A percentile compares a stretch with the other conserved stretches of the same genome.
These are phyloP conservation scores for Cyberlindnera xishuangbannaensis DNA, from an alignment of 805 yeast genomes.

Conservation along the genomic window DNA sequence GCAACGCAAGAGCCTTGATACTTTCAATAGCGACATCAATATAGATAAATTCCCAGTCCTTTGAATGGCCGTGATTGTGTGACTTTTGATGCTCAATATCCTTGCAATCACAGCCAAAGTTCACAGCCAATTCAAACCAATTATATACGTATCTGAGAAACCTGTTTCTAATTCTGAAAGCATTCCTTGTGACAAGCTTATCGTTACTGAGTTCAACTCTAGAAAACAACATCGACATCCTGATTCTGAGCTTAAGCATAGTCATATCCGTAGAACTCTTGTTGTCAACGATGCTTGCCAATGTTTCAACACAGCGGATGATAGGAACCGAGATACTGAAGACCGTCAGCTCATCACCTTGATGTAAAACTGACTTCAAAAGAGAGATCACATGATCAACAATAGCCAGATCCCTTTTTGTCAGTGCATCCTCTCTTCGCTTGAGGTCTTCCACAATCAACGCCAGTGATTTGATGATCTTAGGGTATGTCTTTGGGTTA, in stretches of 20 bases:
- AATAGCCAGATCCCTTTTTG: slow-evolving; percentile 29
- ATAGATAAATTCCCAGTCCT: slow-evolving; percentile 43
- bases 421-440: slow-evolving; percentile 16
- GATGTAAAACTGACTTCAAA: slow-evolving; percentile 34
- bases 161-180: slow-evolving; percentile 40
- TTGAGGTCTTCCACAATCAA: slow-evolving; percentile 30
- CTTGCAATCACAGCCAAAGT: slow-evolving; percentile 28
- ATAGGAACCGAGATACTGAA: slow-evolving; percentile 30
- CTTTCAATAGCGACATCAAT: slow-evolving; percentile 62
- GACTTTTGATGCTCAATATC: slow-evolving; percentile 3
- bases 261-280: slow-evolving; percentile 6
- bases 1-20: slow-evolving; percentile 49
- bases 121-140: slow-evolving; percentile 51
- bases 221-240: slow-evolving; percentile 36
- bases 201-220: slow-evolving; percentile 31
- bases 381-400: slow-evolving; percentile 47
- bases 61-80: slow-evolving; percentile 3
- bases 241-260: slow-evolving; percentile 33
- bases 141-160: slow-evolving; percentile 41
- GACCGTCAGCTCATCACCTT: slow-evolving; percentile 27
- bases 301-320: slow-evolving; percentile 19
- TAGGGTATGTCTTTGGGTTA: slow-evolving; percentile 50
- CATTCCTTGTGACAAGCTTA: slow-evolving; percentile 36
- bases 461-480: slow-evolving; percentile 41
- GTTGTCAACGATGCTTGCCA: slow-evolving; percentile 18